Evolutionary conservation across 1,284 basidiomycete genomes (phyloP).

Genomic region (Salmacisia buchloeana): DNA sequence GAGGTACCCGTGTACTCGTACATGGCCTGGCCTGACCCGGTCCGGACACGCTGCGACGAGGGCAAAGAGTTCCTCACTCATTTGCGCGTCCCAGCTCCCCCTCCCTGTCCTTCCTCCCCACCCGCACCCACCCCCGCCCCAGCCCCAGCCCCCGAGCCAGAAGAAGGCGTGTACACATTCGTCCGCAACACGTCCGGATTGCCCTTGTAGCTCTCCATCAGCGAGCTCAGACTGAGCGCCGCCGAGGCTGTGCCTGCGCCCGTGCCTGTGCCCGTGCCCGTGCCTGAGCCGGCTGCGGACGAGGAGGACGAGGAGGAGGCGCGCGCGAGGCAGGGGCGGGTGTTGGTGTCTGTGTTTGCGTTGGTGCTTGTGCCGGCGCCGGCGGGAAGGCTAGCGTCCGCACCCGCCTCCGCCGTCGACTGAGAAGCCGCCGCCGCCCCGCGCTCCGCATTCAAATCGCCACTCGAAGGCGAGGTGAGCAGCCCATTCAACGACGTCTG

Average conservation of each 20-base stretch:
- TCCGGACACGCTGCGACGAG: too few relatives aligned
- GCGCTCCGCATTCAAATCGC: neutral
- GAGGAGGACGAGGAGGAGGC: neutral
- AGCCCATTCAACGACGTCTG: neutral
- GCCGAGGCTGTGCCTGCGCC: neutral
- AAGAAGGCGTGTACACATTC: conserved; percentile 1
- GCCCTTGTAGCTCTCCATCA: conserved; percentile 1
- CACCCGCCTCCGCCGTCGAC: neutral
- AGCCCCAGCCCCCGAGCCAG: too few relatives aligned
- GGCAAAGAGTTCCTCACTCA: too few relatives aligned
- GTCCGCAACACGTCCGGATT: conserved; percentile 6
- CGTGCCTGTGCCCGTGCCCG: too few relatives aligned
- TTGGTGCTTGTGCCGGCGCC: neutral
- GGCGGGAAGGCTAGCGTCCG: neutral
- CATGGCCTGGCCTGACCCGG: too few relatives aligned
- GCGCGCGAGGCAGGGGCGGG: neutral
- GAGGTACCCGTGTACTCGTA: too few relatives aligned
- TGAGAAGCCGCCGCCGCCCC: neutral
- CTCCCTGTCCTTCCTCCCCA: too few relatives aligned
- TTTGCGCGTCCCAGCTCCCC: too few relatives aligned
- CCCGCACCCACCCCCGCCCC: too few relatives aligned
- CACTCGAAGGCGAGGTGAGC: too few relatives aligned
- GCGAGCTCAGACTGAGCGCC: neutral
- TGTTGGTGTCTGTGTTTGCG: neutral
- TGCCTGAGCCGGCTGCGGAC: too few relatives aligned